phyloP scores from a whole-genome alignment of 2,329 filamentous ascomycete genomes.

The Fusarium nanum region DNA sequence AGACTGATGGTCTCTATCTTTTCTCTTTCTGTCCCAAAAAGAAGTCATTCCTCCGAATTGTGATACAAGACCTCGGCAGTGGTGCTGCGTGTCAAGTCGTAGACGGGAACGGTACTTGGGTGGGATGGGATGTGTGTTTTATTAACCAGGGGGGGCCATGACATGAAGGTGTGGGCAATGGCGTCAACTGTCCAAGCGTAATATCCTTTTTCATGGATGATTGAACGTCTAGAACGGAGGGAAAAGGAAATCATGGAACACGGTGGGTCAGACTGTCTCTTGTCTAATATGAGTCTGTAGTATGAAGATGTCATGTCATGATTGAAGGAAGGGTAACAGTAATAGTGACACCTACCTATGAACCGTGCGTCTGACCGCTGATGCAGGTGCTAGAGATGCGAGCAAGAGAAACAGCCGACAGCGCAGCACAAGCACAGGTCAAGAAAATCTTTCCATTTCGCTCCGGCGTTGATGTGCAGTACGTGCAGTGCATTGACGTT shows the following conservation, averaged over 20 bases:
- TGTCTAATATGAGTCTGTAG: neutral
- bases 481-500: neutral
- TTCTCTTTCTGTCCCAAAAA: neutral
- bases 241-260: slow-evolving; percentile 19
- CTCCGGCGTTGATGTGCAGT: neutral
- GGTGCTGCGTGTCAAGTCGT: slow-evolving; percentile 2
- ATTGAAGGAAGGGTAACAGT: neutral
- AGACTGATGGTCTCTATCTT: neutral
- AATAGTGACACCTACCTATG: neutral
- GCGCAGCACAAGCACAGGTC: neutral
- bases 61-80: neutral
- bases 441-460: neutral
- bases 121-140: neutral
- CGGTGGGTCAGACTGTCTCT: slow-evolving; percentile 37
- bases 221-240: slow-evolving; percentile 35
- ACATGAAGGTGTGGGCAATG: slow-evolving; percentile 37
- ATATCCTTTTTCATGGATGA: slow-evolving; percentile 23
- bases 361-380: neutral
- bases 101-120: slow-evolving; percentile 33
- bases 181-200: slow-evolving; percentile 43
- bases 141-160: slow-evolving; percentile 20
- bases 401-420: neutral
- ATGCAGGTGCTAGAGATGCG: neutral
- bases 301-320: neutral
- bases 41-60: slow-evolving; percentile 1